Conservation (phyloP, 108 stramenopile species). For the Cyclotella distinguenda region DNA sequence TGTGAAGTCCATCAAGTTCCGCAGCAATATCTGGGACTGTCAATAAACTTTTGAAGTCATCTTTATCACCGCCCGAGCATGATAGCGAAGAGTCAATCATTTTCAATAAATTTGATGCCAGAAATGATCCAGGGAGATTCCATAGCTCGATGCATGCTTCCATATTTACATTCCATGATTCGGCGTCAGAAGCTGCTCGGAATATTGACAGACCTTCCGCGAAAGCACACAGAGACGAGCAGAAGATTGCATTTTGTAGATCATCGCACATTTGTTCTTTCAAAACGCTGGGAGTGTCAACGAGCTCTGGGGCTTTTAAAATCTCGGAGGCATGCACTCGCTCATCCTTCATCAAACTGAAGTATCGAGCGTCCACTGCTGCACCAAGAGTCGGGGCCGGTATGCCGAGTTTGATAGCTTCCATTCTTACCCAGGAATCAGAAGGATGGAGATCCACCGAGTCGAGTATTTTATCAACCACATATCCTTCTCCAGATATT, state of each 20-base stretch:
- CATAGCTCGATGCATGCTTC: slow-evolving; percentile 86
- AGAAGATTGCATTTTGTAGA: slow-evolving; percentile 83
- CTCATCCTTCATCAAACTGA: slow-evolving; percentile 75
- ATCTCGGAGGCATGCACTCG: slow-evolving; percentile 61
- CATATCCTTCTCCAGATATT: slow-evolving; percentile 52
- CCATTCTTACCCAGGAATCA: slow-evolving; percentile 87
- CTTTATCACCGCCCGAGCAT: slow-evolving; percentile 49
- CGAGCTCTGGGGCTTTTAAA: slow-evolving; percentile 57
- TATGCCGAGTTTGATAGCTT: slow-evolving; percentile 80
- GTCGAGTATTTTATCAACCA: slow-evolving; percentile 79
- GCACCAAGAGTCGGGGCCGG: slow-evolving; percentile 82
- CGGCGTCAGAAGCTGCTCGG: slow-evolving; percentile 70
- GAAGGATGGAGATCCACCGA: slow-evolving; percentile 87
- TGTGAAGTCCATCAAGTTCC: slow-evolving; percentile 56
- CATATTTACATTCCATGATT: slow-evolving; percentile 84
- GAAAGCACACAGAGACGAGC: slow-evolving; percentile 88
- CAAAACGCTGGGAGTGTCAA: slow-evolving; percentile 60
- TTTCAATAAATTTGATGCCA: slow-evolving; percentile 81
- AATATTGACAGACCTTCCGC: slow-evolving; percentile 92
- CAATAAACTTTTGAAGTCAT: slow-evolving; percentile 76
- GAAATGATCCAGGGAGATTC: slow-evolving; percentile 91
- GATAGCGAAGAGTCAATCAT: slow-evolving; percentile 74
- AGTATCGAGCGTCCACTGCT: slow-evolving; percentile 86
- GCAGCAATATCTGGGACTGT: slow-evolving; percentile 79
- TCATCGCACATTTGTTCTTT: slow-evolving; percentile 83